Percentiles rank a stretch among this genome's conserved stretches.
These are phyloP conservation scores for Inga oerstediana DNA, from an alignment of 306 rosid species.

Conservation along the genomic window DNA sequence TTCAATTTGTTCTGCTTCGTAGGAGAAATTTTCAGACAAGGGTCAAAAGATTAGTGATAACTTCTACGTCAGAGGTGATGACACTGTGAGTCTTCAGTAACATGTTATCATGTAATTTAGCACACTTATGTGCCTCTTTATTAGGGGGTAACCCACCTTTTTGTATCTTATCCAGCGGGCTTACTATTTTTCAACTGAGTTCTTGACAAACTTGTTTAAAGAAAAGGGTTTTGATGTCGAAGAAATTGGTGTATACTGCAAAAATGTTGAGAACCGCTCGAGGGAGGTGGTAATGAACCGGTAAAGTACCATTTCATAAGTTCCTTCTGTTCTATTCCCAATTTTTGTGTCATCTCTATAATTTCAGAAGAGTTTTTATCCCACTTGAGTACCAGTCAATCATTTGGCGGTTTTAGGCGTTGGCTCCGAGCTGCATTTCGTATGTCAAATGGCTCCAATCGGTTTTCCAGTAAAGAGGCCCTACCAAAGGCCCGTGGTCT, in stretches of 20 bases:
- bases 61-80: slow-evolving; percentile 93
- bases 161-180: slow-evolving; percentile 69
- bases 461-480: slow-evolving; percentile 43
- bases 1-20: slow-evolving; percentile 22
- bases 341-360: not conserved
- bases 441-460: slow-evolving; percentile 47
- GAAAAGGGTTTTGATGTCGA: slow-evolving; percentile 80
- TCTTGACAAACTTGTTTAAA: slow-evolving; percentile 71
- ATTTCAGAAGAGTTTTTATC: not conserved
- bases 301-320: slow-evolving; percentile 42
- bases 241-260: slow-evolving; percentile 80
- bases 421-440: slow-evolving; percentile 92
- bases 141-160: slow-evolving; percentile 26
- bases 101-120: slow-evolving; percentile 14
- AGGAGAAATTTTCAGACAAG: slow-evolving; percentile 86
- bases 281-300: slow-evolving; percentile 83
- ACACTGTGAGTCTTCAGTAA: slow-evolving; percentile 73
- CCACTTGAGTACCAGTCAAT: not conserved
- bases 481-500: slow-evolving; percentile 19
- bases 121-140: slow-evolving; percentile 14
- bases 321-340: slow-evolving; percentile 1
- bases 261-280: slow-evolving; percentile 91
- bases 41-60: slow-evolving; percentile 88
- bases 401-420: slow-evolving; percentile 54
- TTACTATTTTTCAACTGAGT: slow-evolving; percentile 85